These are phyloP conservation scores for Odontarrhena argentea DNA, from an alignment of 345 rosid species.

Conservation along the genomic window DNA sequence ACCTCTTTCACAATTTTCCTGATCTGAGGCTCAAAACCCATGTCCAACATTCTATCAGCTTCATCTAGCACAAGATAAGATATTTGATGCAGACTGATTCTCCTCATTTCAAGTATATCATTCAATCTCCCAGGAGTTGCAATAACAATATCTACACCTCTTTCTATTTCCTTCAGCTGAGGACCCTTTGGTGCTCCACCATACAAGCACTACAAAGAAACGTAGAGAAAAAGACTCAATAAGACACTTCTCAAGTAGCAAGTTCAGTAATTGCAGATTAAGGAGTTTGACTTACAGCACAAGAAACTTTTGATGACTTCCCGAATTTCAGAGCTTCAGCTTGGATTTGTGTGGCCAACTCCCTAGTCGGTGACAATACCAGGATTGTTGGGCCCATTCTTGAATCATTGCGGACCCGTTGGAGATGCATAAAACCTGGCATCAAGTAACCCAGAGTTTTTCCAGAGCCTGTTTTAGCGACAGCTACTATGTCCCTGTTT, in stretches of 20 bases:
- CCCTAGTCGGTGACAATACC: constrained; percentile 97
- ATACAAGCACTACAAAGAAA: constrained; percentile 68
- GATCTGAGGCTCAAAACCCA: constrained; percentile 99
- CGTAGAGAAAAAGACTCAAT: neutral
- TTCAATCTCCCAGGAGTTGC: constrained; percentile 97
- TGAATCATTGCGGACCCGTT: constrained; percentile 59
- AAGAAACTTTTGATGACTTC: constrained; percentile 76
- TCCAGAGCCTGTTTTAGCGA: constrained; percentile 97
- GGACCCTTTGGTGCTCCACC: constrained; percentile 99
- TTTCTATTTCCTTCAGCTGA: constrained; percentile 84
- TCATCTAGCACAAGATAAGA: constrained; percentile 96
- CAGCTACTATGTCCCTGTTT: constrained; percentile 87
- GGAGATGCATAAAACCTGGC: constrained; percentile 86
- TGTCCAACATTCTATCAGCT: constrained; percentile 99
- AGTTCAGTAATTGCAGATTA: neutral
- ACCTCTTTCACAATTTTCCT: constrained; percentile 91
- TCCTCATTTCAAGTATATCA: constrained; percentile 95
- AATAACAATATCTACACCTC: constrained; percentile 90
- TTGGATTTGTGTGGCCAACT: constrained; percentile 95
- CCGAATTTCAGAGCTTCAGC: constrained; percentile 93
- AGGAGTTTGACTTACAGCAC: constrained; percentile 61
- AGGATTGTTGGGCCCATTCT: constrained; percentile 87
- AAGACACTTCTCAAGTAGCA: neutral
- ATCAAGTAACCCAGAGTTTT: constrained; percentile 91
- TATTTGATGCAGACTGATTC: constrained; percentile 78